Evolutionary conservation across 2,329 filamentous ascomycete species (phyloP).

Genomic region (Dactylellina cionopaga): DNA sequence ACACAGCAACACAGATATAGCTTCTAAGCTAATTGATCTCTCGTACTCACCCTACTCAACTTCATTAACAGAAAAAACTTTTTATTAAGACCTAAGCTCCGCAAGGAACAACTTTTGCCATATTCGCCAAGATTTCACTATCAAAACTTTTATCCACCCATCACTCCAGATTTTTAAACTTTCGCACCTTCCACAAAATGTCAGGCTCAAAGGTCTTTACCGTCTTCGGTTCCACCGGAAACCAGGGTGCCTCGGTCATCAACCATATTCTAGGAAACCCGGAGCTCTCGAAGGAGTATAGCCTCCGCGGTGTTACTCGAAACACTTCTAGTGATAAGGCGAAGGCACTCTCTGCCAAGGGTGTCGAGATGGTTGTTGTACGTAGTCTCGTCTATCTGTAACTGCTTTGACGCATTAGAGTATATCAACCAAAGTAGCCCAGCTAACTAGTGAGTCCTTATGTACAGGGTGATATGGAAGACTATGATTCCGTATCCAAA

Average conservation of each 20-base stretch:
- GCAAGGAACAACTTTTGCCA: not conserved
- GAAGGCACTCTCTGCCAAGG: constrained; percentile 60
- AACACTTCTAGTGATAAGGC: constrained; percentile 62
- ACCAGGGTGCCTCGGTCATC: constrained; percentile 66
- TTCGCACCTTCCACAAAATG: constrained; percentile 27
- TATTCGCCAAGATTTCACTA: constrained; percentile 17
- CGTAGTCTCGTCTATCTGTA: not conserved
- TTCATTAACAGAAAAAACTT: no score
- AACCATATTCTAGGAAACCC: constrained; percentile 64
- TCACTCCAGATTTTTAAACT: constrained; percentile 1
- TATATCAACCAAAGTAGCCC: not conserved
- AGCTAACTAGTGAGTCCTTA: no score
- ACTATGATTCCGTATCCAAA: constrained; percentile 58
- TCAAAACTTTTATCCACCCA: not conserved
- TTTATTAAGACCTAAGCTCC: no score
- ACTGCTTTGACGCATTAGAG: no score
- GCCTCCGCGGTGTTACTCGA: constrained; percentile 65
- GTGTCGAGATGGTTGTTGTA: constrained; percentile 62
- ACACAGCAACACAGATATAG: not conserved
- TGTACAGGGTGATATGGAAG: constrained; percentile 62
- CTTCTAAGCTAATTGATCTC: not conserved
- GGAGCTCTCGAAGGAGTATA: constrained; percentile 62
- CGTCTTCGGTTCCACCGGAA: constrained; percentile 66
- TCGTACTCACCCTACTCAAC: no score
- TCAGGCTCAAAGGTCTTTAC: constrained; percentile 57